Percentiles rank a stretch among this genome's conserved stretches.
phyloP scores from a whole-genome alignment of 129 eudicot species.

The Pseudognaphalium luteoalbum region DNA sequence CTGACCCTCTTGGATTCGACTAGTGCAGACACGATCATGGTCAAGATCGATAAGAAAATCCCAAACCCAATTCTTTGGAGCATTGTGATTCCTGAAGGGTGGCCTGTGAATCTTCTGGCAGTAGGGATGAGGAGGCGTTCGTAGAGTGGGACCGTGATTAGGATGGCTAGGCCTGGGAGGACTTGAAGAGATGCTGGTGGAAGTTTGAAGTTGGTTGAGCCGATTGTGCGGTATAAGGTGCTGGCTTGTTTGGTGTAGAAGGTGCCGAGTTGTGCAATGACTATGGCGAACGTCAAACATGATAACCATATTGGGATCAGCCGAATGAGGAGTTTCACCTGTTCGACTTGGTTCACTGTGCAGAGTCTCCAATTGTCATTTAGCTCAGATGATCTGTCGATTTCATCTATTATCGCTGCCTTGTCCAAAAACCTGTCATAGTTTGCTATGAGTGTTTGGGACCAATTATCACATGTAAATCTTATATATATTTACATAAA shows the following conservation, averaged over 20 bases:
- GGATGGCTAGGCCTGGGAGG: slow-evolving; percentile 53
- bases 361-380: slow-evolving; percentile 53
- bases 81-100: slow-evolving; percentile 57
- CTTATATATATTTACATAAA: neutral
- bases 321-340: slow-evolving; percentile 54
- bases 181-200: slow-evolving; percentile 59
- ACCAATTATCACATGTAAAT: neutral
- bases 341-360: slow-evolving; percentile 59
- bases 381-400: slow-evolving; percentile 30
- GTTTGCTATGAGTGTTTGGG: neutral
- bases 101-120: slow-evolving; percentile 40
- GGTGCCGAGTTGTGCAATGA: slow-evolving; percentile 56
- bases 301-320: slow-evolving; percentile 61
- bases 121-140: slow-evolving; percentile 49
- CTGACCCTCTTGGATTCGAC: slow-evolving; percentile 44
- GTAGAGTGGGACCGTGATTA: slow-evolving; percentile 42
- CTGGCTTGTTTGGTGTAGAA: slow-evolving; percentile 61
- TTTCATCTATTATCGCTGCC: slow-evolving; percentile 51
- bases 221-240: slow-evolving; percentile 41
- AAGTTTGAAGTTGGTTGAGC: slow-evolving; percentile 29
- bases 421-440: slow-evolving; percentile 59
- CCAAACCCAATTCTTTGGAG: slow-evolving; percentile 64
- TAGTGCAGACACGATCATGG: slow-evolving; percentile 49
- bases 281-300: slow-evolving; percentile 49
- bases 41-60: slow-evolving; percentile 38